Base-by-base conservation (phyloP, 371 early-diverging fungal species). In the Mucor mucedo region DNA sequence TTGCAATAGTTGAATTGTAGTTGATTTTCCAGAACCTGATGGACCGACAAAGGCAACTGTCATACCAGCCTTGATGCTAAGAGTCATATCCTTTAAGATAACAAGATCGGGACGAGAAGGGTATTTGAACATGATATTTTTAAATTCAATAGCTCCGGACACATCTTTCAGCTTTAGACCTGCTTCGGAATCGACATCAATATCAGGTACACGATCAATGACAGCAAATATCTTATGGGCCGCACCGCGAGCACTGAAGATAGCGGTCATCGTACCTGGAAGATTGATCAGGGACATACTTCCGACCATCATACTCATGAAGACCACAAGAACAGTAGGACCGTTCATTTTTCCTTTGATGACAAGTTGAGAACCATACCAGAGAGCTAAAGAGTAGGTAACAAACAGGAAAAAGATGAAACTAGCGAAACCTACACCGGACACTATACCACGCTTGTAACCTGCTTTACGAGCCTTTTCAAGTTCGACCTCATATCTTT, bases 191-290 rank as follows among this genome's bases (percentile, higher is more conserved):
- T 66, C 76, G 3, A 80, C 65, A 68, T 93, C 85, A 62, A 95
- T 92, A 0, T 73, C 76, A 7, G 91, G 88, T 14, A 78, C 62
- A 32, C 94, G 87, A 66, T 93, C 94, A 50, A 97, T 92, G 11
- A 89, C 85, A 55, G 80, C 74, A 78, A 87, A 95, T 52, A 97
- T 81, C 11, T 74, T 75, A 65, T 71, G 77, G 1, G 90, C 91
- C 3, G 90, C 87, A 28, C 87, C 90, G 40, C 77, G 75, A 27
- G 90, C 92, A 45, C 76, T 81, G 13, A 83, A 78, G 5, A 93
- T 75, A 9, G 84, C 77, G 5, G 86, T 59, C n/a, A 91, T 61
- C 47, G 85, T 82, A 33, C 91, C 89, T 11, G 90, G 82, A 0
- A 89, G 39, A 21, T 38, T 53, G 13, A 53, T 6, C 10, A 53